Conservation (phyloP, 176 grass and related monocot genomes). For the Poa pratensis region DNA sequence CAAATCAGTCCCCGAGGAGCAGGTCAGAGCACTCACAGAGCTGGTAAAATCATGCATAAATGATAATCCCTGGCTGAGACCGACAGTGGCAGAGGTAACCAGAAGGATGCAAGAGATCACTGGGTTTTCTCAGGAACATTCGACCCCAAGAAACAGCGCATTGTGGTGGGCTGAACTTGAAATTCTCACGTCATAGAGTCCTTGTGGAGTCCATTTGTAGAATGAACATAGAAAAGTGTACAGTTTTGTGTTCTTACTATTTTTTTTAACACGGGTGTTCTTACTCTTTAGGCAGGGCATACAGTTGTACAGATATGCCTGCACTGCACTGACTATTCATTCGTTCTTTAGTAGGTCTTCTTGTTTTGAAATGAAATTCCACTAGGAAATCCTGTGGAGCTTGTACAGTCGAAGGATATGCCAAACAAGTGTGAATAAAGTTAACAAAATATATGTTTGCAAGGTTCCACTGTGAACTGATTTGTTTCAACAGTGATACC, state of each 20-base stretch:
- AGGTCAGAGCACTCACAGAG: conserved; percentile 54
- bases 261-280: background rate
- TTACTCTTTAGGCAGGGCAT: conserved; percentile 22
- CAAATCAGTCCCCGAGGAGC: conserved; percentile 56
- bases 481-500: conserved; percentile 10
- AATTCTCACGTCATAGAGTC: conserved; percentile 55
- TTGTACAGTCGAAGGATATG: conserved; percentile 14
- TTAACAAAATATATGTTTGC: background rate
- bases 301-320: conserved; percentile 42
- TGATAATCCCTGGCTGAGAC: conserved; percentile 50
- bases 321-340: conserved; percentile 27
- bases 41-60: conserved; percentile 69
- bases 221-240: conserved; percentile 31
- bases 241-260: conserved; percentile 11
- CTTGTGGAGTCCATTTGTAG: conserved; percentile 4
- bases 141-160: conserved; percentile 52
- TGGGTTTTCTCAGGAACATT: conserved; percentile 56
- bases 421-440: background rate
- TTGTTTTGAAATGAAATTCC: background rate
- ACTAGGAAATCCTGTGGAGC: background rate
- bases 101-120: conserved; percentile 70
- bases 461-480: background rate
- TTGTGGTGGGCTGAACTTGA: conserved; percentile 97
- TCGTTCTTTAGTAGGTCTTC: conserved; percentile 38
- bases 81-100: conserved; percentile 56